Evolutionary conservation across 352 stramenopile species (phyloP).

Genomic region (Globisporangium spinosum): DNA sequence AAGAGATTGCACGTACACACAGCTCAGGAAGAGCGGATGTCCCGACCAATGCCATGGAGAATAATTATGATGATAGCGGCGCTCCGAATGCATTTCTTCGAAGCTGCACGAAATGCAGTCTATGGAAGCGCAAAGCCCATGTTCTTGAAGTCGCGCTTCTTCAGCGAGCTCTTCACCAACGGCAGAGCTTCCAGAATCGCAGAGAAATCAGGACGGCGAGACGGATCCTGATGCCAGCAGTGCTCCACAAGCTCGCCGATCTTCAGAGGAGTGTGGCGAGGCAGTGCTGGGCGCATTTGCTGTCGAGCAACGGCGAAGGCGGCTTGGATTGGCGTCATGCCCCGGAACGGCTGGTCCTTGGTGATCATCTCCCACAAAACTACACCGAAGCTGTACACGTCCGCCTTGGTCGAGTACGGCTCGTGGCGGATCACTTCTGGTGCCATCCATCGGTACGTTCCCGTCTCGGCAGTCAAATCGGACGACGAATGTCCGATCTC

Average conservation of each 20-base stretch:
- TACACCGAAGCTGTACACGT: constrained; percentile 94
- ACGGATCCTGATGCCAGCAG: constrained; percentile 82
- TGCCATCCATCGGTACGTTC: constrained; percentile 94
- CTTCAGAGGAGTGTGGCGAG: constrained; percentile 76
- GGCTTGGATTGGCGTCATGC: constrained; percentile 81
- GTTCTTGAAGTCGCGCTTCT: constrained; percentile 87
- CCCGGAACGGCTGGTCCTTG: constrained; percentile 83
- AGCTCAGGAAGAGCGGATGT: constrained; percentile 1
- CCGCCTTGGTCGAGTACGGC: constrained; percentile 93
- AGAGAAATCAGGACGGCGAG: constrained; percentile 68
- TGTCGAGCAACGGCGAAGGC: constrained; percentile 84
- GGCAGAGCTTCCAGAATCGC: constrained; percentile 74
- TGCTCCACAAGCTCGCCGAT: constrained; percentile 80
- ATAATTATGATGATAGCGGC: constrained; percentile 14
- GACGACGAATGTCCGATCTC: constrained; percentile 65
- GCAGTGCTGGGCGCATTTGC: constrained; percentile 80
- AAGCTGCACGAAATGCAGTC: constrained; percentile 13
- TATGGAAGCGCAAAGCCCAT: constrained; percentile 59
- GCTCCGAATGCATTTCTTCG: neutral
- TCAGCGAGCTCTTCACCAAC: constrained; percentile 74
- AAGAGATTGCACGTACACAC: neutral
- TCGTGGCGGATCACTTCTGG: constrained; percentile 92
- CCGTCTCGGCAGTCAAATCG: constrained; percentile 83
- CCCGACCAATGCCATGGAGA: constrained; percentile 11
- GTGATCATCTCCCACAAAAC: constrained; percentile 85